A percentile compares a stretch with the other conserved stretches of the same genome.
phyloP scores from a whole-genome alignment of 2,329 filamentous ascomycete species.

The Cladorrhinum sp. region DNA sequence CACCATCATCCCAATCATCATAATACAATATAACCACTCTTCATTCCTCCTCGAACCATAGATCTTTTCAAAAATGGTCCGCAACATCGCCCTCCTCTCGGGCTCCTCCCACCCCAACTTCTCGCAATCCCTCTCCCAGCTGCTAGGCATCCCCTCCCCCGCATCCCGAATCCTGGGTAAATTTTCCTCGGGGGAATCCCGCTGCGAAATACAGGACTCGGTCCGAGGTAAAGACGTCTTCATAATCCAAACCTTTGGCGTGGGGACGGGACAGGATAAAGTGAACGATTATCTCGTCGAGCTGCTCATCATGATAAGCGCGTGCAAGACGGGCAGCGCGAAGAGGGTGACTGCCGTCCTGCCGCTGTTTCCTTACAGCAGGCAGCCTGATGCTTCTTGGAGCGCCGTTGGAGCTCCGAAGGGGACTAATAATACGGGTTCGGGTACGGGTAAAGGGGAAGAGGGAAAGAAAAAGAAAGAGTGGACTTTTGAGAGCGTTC shows the following conservation, averaged over 20 bases:
- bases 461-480: conserved; percentile 47
- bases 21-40: not conserved
- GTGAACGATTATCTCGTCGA: conserved; percentile 57
- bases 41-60: no score
- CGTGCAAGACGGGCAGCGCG: conserved; percentile 81
- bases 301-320: conserved; percentile 96
- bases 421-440: conserved; percentile 41
- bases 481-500: conserved; percentile 90
- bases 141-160: conserved; percentile 74
- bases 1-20: no score
- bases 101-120: conserved; percentile 90
- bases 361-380: conserved; percentile 93
- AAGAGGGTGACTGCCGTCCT: conserved; percentile 90
- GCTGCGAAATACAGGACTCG: conserved; percentile 93
- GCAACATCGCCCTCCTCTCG: conserved; percentile 90
- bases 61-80: conserved; percentile 77
- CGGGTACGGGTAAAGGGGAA: conserved; percentile 58
- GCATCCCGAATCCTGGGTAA: conserved; percentile 83
- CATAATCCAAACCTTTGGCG: conserved; percentile 73
- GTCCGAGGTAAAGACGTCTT: conserved; percentile 98
- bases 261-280: conserved; percentile 54
- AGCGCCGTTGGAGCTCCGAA: conserved; percentile 92
- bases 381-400: conserved; percentile 94
- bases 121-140: conserved; percentile 81
- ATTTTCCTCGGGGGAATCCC: conserved; percentile 92